phyloP scores from a whole-genome alignment of 2,329 filamentous ascomycete genomes.

The Immersiporthe knoxdaviesiana region DNA sequence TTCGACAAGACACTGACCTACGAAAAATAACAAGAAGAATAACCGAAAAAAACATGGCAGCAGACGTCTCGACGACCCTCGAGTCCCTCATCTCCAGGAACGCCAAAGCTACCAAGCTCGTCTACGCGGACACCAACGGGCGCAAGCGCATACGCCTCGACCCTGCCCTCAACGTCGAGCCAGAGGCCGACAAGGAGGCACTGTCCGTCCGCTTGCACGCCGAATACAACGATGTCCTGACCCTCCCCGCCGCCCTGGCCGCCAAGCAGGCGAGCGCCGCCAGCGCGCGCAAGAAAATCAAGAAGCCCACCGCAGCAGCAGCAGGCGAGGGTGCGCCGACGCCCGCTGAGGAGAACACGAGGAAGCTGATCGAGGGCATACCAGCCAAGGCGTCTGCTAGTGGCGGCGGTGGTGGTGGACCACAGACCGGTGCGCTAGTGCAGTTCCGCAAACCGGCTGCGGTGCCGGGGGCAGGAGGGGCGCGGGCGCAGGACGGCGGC shows the following conservation, averaged over 20 bases:
- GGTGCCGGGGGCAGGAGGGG: conserved; percentile 30
- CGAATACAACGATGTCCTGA: conserved; percentile 79
- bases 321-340: conserved; percentile 35
- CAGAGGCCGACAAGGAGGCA: conserved; percentile 45
- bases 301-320: conserved; percentile 45
- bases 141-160: conserved; percentile 42
- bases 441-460: conserved; percentile 35
- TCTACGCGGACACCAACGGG: conserved; percentile 41
- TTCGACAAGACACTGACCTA: conserved; percentile 18
- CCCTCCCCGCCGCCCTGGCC: conserved; percentile 76
- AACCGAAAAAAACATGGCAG: conserved; percentile 34
- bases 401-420: conserved; percentile 31
- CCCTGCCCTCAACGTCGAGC: conserved; percentile 44
- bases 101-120: conserved; percentile 44
- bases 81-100: conserved; percentile 46
- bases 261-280: conserved; percentile 73
- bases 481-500: conserved; percentile 38
- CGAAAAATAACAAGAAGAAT: conserved; percentile 7
- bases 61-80: conserved; percentile 40
- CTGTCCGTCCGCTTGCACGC: conserved; percentile 63
- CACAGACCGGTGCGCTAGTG: conserved; percentile 43
- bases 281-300: conserved; percentile 66
- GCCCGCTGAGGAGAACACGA: conserved; percentile 52
- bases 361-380: conserved; percentile 70
- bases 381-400: conserved; percentile 45